A percentile compares a stretch with the other conserved stretches of the same genome.
Conservation (phyloP, 176 grass and related monocot genomes). For the Metroxylon sagu region DNA sequence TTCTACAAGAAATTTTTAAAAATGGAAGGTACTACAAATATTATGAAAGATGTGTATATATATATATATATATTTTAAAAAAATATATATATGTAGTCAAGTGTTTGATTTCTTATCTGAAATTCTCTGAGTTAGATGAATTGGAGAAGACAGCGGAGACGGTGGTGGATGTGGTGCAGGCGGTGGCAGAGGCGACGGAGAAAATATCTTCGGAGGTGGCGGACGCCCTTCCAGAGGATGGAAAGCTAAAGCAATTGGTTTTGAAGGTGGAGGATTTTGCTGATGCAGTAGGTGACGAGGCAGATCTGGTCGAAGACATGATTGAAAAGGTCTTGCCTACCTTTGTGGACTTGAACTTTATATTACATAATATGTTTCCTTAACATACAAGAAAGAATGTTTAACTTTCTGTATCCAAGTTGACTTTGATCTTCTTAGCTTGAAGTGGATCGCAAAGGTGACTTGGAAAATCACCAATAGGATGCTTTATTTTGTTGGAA, state of each 20-base stretch:
- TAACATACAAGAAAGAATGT: too few species aligned
- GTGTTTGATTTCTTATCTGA: too few species aligned
- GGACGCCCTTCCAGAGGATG: neutral
- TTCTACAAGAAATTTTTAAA: slow-evolving; percentile 22
- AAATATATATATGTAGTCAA: too few species aligned
- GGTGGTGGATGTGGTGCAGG: neutral
- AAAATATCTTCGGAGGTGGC: neutral
- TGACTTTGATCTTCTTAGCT: too few species aligned
- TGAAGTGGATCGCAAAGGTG: too few species aligned
- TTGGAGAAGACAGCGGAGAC: neutral
- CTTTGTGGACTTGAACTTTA: too few species aligned
- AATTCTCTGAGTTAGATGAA: neutral
- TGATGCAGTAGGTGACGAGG: neutral
- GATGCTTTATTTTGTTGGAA: too few species aligned
- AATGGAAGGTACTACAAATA: slow-evolving; percentile 15
- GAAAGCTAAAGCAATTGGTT: neutral
- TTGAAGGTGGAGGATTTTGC: neutral
- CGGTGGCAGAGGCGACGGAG: neutral
- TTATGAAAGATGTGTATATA: neutral
- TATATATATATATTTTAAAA: too few species aligned
- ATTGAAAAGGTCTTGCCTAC: slow-evolving; percentile 1
- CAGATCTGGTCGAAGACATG: neutral
- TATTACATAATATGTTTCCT: too few species aligned
- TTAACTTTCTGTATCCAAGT: too few species aligned
- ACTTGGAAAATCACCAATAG: too few species aligned